These are phyloP conservation scores for Paxillus involutus DNA, from an alignment of 768 basidiomycete genomes.

Conservation along the genomic window DNA sequence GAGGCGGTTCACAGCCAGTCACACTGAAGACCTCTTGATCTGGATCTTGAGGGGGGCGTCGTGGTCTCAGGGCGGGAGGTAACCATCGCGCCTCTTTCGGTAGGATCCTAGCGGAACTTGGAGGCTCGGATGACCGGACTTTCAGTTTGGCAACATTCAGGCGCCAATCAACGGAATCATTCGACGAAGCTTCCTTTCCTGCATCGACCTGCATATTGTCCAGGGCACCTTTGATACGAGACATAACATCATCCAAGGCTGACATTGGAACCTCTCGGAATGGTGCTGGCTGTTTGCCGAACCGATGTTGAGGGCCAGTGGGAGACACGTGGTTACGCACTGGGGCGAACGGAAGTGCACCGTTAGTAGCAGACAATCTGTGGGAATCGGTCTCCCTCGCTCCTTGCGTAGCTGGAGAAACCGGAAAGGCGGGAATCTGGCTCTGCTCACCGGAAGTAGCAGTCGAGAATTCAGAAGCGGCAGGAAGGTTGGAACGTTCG, in stretches of 20 bases:
- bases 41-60: slow-evolving; percentile 33
- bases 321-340: slow-evolving; percentile 17
- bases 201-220: slow-evolving; percentile 61
- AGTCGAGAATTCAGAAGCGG: slow-evolving; percentile 14
- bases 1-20: slow-evolving; percentile 49
- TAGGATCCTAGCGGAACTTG: slow-evolving; percentile 9
- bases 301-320: slow-evolving; percentile 20
- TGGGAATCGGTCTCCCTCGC: slow-evolving; percentile 20
- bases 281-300: slow-evolving; percentile 20
- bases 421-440: not conserved
- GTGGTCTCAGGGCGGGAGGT: slow-evolving; percentile 51
- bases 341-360: slow-evolving; percentile 10
- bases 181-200: slow-evolving; percentile 18
- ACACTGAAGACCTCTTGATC: slow-evolving; percentile 44
- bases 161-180: slow-evolving; percentile 23
- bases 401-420: slow-evolving; percentile 4
- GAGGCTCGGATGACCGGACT: slow-evolving; percentile 17
- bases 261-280: slow-evolving; percentile 63
- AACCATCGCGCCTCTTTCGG: slow-evolving; percentile 52
- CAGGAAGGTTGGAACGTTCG: slow-evolving; percentile 15
- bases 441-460: slow-evolving; percentile 8
- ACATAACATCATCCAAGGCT: slow-evolving; percentile 79
- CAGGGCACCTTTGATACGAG: slow-evolving; percentile 80
- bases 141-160: slow-evolving; percentile 19
- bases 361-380: slow-evolving; percentile 18